Conservation (phyloP, 805 yeast genomes). For the Yueomyces sp. region DNA sequence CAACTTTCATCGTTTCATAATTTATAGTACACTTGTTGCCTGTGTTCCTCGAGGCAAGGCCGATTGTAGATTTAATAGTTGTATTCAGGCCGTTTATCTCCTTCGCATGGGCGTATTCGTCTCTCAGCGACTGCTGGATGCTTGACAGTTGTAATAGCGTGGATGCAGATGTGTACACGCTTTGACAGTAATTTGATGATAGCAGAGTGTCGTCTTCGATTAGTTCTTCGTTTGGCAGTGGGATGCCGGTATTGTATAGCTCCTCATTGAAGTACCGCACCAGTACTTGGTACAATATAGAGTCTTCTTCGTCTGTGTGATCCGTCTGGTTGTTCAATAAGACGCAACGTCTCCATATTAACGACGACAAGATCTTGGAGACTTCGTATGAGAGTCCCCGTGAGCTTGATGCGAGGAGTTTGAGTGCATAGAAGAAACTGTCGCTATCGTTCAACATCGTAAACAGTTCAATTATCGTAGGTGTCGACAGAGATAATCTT, state of each 20-base stretch:
- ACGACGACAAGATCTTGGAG: conserved; percentile 20
- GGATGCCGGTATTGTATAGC: conserved; percentile 14
- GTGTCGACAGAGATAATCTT: conserved; percentile 27
- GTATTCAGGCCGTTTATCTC: conserved; percentile 13
- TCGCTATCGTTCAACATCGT: conserved; percentile 31
- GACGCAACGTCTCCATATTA: conserved; percentile 50
- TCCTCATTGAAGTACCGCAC: conserved; percentile 23
- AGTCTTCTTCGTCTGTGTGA: conserved; percentile 28
- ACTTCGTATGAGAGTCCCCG: conserved; percentile 19
- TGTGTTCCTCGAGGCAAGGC: conserved; percentile 25
- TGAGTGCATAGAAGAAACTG: conserved; percentile 34
- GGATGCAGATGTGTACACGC: conserved; percentile 5
- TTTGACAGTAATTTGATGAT: conserved; percentile 5
- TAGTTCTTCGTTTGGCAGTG: conserved; percentile 19
- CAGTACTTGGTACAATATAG: conserved; percentile 33
- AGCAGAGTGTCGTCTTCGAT: conserved; percentile 6
- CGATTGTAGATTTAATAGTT: conserved; percentile 14
- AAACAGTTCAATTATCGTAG: conserved; percentile 39
- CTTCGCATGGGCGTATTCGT: conserved; percentile 15
- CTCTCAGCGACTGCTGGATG: conserved; percentile 2
- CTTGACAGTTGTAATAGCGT: conserved; percentile 2
- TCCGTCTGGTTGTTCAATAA: conserved; percentile 39
- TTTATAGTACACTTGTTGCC: conserved; percentile 25
- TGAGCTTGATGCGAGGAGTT: conserved; percentile 30
- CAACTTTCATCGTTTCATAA: conserved; percentile 16